phyloP scores from a whole-genome alignment of 331 rosid genomes.

The Dryas integrifolia region DNA sequence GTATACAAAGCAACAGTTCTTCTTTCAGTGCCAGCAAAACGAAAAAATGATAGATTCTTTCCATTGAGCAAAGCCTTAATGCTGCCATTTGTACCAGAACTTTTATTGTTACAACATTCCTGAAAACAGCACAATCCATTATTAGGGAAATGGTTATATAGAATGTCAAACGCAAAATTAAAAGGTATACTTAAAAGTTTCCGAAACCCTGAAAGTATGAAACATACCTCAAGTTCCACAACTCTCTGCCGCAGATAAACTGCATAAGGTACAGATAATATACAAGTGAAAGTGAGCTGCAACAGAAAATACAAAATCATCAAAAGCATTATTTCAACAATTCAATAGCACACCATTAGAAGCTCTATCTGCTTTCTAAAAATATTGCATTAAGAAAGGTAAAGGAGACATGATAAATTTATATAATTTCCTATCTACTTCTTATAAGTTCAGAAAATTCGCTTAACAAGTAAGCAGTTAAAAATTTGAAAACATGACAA shows the following conservation, averaged over 20 bases:
- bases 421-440: background rate
- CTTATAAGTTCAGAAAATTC: background rate
- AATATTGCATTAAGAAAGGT: background rate
- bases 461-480: background rate
- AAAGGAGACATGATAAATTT: background rate
- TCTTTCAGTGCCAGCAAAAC: constrained; percentile 39
- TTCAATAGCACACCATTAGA: background rate
- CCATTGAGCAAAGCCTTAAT: constrained; percentile 24
- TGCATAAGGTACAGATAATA: constrained; percentile 49
- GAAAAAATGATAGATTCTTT: constrained; percentile 24
- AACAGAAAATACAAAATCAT: constrained; percentile 3
- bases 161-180: background rate
- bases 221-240: constrained; percentile 58
- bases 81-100: constrained; percentile 21
- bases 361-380: background rate
- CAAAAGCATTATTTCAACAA: constrained; percentile 5
- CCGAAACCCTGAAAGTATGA: background rate
- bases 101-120: constrained; percentile 43
- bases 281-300: constrained; percentile 69
- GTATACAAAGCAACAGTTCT: constrained; percentile 68
- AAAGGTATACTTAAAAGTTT: background rate
- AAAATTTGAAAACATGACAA: background rate
- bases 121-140: constrained; percentile 29
- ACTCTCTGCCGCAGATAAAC: constrained; percentile 52
- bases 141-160: background rate